A percentile compares a stretch with the other conserved stretches of the same genome.
Evolutionary conservation across 148 eudicot species (phyloP).

Genomic region (Beta vulgaris): DNA sequence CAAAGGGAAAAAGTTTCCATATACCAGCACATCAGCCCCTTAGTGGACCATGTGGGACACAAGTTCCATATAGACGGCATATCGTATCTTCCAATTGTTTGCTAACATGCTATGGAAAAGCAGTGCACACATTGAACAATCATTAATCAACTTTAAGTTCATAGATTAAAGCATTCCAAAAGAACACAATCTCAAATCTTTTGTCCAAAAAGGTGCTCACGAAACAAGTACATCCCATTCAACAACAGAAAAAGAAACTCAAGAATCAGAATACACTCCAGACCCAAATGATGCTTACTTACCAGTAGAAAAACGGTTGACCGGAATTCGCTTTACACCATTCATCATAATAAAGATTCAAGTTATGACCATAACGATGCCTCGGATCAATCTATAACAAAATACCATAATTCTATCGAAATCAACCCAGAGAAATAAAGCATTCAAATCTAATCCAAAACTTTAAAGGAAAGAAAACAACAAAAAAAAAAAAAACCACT

Average conservation of each 20-base stretch:
- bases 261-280: not conserved
- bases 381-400: conserved; percentile 77
- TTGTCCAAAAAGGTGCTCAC: not conserved
- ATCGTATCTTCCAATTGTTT: not conserved
- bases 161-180: not conserved
- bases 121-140: not conserved
- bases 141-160: not conserved
- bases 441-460: not conserved
- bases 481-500: not conserved
- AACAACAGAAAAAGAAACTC: too few species aligned
- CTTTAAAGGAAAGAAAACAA: not conserved
- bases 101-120: not conserved
- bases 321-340: conserved; percentile 73
- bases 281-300: conserved; percentile 29
- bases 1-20: too few species aligned
- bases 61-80: not conserved
- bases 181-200: not conserved
- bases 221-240: too few species aligned
- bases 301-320: conserved; percentile 98
- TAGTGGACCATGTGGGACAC: not conserved
- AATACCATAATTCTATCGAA: not conserved
- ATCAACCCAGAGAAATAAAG: not conserved
- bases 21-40: not conserved
- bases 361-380: conserved; percentile 91
- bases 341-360: conserved; percentile 77